These are phyloP conservation scores for Citrus australasica DNA, from an alignment of 345 rosid species.

Conservation along the genomic window DNA sequence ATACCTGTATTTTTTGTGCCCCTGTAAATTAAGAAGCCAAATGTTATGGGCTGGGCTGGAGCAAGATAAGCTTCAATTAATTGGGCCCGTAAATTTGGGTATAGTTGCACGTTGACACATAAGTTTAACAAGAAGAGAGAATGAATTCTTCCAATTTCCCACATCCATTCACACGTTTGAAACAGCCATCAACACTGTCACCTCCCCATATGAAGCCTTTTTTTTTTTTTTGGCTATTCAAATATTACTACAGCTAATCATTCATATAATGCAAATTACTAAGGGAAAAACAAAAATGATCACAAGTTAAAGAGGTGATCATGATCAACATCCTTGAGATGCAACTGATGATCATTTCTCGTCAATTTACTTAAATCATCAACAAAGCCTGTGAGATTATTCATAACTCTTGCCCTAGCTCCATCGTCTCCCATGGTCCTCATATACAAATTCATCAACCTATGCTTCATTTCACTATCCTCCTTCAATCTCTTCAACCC, in stretches of 20 bases:
- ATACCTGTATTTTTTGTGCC: too few relatives aligned
- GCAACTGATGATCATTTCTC: not conserved
- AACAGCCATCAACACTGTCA: not conserved
- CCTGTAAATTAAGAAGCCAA: too few relatives aligned
- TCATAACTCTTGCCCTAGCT: constrained; percentile 18
- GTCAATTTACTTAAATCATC: constrained; percentile 11
- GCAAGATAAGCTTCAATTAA: too few relatives aligned
- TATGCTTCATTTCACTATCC: constrained; percentile 39
- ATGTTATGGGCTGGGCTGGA: too few relatives aligned
- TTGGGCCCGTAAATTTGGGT: too few relatives aligned
- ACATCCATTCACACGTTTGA: too few relatives aligned
- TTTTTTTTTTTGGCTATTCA: not conserved
- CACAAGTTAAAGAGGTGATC: not conserved
- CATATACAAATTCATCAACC: constrained; percentile 33
- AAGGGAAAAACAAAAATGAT: not conserved
- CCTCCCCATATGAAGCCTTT: not conserved
- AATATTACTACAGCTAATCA: not conserved
- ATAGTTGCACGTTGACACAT: too few relatives aligned
- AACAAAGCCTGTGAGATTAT: constrained; percentile 28
- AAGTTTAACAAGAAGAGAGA: too few relatives aligned
- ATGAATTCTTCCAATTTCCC: too few relatives aligned
- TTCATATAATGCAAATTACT: not conserved
- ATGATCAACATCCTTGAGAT: not conserved
- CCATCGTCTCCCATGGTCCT: constrained; percentile 40
- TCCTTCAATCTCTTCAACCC: constrained; percentile 42